Base-by-base conservation (phyloP, 768 basidiomycete species). In the Hysterangium stoloniferum region DNA sequence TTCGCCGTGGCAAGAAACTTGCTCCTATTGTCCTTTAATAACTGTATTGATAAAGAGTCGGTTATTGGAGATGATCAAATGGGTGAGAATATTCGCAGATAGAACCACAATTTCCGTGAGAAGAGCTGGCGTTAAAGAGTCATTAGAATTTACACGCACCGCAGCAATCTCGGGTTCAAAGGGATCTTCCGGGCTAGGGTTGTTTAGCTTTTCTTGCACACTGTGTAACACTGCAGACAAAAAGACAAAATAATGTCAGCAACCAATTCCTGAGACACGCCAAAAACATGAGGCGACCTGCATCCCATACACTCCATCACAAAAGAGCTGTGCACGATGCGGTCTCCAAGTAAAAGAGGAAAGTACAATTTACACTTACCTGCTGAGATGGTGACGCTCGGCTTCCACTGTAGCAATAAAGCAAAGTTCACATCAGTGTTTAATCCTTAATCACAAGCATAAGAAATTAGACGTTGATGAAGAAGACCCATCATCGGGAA, bases 81-180 rank as follows among this genome's bases (percentile, higher is more conserved):
- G 22, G 52, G 33, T 38, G 33, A 40, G 32, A 33, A 45, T 22
- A 34, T 6, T 31, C 20, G 20, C 25, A 27, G 34, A 34, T 34
- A n/a, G 34, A 42, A 25, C 41, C 1, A 37, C 19, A 29, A 35
- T 31, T 8, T 24, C 47, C 37, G n/a, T 19, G 37, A 8, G 28
- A 8, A 40, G 19, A 25, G 24, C 28, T 12, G 20, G 20, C 3
- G 33, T 27, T 34, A 35, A 36, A 34, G 36, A 33, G 12, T 12
- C 38, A 9, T 37, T 20, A 51, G 33, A 13, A n/a, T n/a, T n/a
- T 22, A 15, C 25, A 68, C 82, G 48, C 61, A 91, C 85, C 28
- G 82, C 82, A 32, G 89, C 89, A 57, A 90, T 86, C 1, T 90
- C 87, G 25, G 89, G 84, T 59, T 90, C 86, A 59, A 88, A 92